Conservation (phyloP, 2,329 filamentous ascomycete genomes). For the Xylaria sp. region DNA sequence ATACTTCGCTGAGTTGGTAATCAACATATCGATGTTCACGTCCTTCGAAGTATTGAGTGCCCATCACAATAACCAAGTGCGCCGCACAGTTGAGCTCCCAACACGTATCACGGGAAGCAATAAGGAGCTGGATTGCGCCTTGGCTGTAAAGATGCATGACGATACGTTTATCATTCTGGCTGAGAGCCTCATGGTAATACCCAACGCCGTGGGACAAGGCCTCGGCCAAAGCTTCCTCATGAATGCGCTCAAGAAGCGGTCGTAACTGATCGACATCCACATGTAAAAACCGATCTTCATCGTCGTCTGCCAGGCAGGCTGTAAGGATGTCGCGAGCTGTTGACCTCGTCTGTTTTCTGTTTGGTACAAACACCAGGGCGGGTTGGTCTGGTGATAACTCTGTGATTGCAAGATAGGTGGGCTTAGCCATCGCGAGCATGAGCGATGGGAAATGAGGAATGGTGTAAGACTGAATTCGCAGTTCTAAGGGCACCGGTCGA, state of each 20-base stretch:
- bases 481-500: conserved; percentile 86
- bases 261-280: conserved; percentile 83
- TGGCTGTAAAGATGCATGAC: conserved; percentile 91
- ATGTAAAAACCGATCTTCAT: conserved; percentile 94
- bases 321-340: conserved; percentile 88
- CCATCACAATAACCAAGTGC: conserved; percentile 95
- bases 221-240: conserved; percentile 87
- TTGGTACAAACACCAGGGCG: conserved; percentile 90
- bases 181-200: conserved; percentile 96
- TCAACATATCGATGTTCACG: conserved; percentile 97
- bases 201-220: conserved; percentile 93
- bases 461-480: conserved; percentile 94
- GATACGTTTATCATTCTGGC: conserved; percentile 88
- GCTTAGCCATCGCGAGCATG: conserved; percentile 98
- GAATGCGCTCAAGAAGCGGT: conserved; percentile 82
- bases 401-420: conserved; percentile 87
- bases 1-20: conserved; percentile 90
- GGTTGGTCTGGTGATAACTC: conserved; percentile 91
- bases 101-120: conserved; percentile 84
- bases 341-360: conserved; percentile 87
- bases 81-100: conserved; percentile 93
- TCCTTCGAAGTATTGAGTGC: conserved; percentile 96
- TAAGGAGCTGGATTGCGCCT: conserved; percentile 87
- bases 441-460: conserved; percentile 97
- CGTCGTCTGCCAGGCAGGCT: conserved; percentile 87